Percentiles rank a stretch among this genome's conserved stretches.
phyloP scores from a whole-genome alignment of 139 green algal genomes.

The Volvox reticuliferus region DNA sequence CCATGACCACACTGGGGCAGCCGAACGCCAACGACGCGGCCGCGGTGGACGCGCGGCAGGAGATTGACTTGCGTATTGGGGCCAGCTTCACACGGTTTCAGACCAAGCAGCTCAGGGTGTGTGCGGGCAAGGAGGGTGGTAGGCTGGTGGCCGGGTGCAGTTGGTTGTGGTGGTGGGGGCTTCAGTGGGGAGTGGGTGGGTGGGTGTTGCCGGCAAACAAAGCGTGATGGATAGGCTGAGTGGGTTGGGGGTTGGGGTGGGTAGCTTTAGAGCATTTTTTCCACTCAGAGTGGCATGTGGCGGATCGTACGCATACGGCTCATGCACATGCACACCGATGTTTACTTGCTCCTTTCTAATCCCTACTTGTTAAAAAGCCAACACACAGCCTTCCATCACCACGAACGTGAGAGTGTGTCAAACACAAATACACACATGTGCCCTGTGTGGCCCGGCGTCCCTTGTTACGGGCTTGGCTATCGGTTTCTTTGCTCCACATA shows the following conservation, averaged over 20 bases:
- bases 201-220: background rate
- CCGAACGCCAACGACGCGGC: constrained; percentile 86
- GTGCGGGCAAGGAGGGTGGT: background rate
- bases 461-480: too few species aligned
- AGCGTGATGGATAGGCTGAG: background rate
- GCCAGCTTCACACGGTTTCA: constrained; percentile 97
- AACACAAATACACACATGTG: background rate
- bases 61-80: constrained; percentile 97
- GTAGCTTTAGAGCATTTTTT: too few species aligned
- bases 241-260: background rate
- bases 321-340: too few species aligned
- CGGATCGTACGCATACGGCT: too few species aligned
- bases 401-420: too few species aligned
- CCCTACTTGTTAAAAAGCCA: too few species aligned
- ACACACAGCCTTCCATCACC: too few species aligned
- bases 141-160: background rate
- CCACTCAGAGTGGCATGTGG: too few species aligned
- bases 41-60: constrained; percentile 92
- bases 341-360: too few species aligned
- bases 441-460: too few species aligned
- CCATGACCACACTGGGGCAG: constrained; percentile 49
- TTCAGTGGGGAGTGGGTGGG: background rate
- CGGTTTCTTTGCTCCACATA: background rate
- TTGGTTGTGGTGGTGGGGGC: background rate
- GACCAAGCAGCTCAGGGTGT: constrained; percentile 91